These are phyloP conservation scores for Pythium phragmitis DNA, from an alignment of 352 stramenopile genomes.

Conservation along the genomic window DNA sequence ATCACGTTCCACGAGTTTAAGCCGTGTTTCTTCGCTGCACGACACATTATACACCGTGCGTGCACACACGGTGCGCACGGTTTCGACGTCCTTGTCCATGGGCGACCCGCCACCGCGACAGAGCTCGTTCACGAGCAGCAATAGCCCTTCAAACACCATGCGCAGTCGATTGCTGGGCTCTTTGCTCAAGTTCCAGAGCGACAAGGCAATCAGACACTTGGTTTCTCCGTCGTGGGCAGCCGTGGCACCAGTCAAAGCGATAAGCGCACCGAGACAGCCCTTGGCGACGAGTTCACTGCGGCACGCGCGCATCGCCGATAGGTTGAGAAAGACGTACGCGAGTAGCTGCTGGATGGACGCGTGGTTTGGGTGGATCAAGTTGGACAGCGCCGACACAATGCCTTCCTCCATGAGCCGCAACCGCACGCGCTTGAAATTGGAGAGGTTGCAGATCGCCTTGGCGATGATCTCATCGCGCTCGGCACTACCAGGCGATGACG, in stretches of 20 bases:
- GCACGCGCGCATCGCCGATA: constrained; percentile 58
- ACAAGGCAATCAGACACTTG: constrained; percentile 54
- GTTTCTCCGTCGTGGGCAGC: constrained; percentile 30
- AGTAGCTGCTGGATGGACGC: constrained; percentile 56
- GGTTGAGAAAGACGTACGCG: constrained; percentile 72
- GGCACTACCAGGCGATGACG: not conserved
- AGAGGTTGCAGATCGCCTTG: constrained; percentile 87
- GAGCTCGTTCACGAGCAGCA: constrained; percentile 62
- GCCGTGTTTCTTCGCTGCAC: constrained; percentile 58
- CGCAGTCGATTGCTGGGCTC: constrained; percentile 55
- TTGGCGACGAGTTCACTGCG: constrained; percentile 72
- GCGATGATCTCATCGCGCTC: constrained; percentile 52
- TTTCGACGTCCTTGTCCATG: constrained; percentile 17
- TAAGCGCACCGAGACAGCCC: constrained; percentile 56
- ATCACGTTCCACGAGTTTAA: constrained; percentile 70
- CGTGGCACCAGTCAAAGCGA: constrained; percentile 43
- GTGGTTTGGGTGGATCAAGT: constrained; percentile 51
- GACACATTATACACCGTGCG: constrained; percentile 72
- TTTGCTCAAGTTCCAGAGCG: constrained; percentile 75
- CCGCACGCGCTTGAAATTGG: constrained; percentile 81
- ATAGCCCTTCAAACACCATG: constrained; percentile 75
- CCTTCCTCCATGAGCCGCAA: constrained; percentile 88
- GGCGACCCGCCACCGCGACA: constrained; percentile 22
- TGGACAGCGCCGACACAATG: constrained; percentile 67
- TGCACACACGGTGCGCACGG: constrained; percentile 46